Evolutionary conservation across 345 rosid species (phyloP).

Genomic region (Citrus medica): DNA sequence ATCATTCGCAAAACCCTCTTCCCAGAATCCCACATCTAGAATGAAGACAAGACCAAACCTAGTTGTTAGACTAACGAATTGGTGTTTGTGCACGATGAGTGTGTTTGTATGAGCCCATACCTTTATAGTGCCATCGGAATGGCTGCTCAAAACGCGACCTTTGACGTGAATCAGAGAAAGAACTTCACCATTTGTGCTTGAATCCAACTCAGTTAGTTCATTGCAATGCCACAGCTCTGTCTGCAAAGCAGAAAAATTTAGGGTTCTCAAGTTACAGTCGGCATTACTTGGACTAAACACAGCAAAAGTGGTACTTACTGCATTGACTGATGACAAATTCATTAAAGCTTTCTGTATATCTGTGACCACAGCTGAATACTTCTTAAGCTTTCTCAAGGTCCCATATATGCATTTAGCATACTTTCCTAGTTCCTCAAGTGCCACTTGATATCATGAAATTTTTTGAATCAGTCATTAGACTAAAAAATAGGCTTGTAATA

Average conservation of each 20-base stretch:
- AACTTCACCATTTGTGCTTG: conserved; percentile 48
- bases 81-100: neutral
- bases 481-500: neutral
- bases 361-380: conserved; percentile 34
- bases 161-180: conserved; percentile 44
- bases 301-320: conserved; percentile 40
- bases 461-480: neutral
- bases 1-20: conserved; percentile 41
- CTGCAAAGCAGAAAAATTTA: conserved; percentile 20
- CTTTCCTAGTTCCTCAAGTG: conserved; percentile 48
- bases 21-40: conserved; percentile 56
- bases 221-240: conserved; percentile 58
- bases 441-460: conserved; percentile 26
- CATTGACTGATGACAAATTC: conserved; percentile 52
- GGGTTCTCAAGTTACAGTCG: neutral
- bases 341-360: conserved; percentile 61
- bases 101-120: conserved; percentile 18
- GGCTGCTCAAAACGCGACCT: conserved; percentile 52
- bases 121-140: conserved; percentile 75
- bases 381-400: conserved; percentile 53
- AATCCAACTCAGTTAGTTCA: conserved; percentile 38
- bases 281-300: neutral
- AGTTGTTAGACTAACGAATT: neutral
- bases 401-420: conserved; percentile 57
- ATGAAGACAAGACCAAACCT: neutral